Evolutionary conservation across 108 stramenopile genomes (phyloP).

Genomic region (Nitzschia palea): DNA sequence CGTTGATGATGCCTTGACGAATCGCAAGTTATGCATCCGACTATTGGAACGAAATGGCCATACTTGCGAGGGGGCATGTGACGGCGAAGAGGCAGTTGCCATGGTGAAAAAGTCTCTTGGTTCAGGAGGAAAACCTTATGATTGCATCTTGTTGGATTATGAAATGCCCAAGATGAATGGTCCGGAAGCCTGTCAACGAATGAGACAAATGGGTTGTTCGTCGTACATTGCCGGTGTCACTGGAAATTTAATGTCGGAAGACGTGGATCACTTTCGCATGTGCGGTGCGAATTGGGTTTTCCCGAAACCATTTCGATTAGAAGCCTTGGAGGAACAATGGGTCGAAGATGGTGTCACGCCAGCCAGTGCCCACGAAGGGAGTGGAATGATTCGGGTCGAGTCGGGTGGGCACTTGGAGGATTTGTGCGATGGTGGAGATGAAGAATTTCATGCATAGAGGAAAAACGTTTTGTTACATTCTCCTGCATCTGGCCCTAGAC

Average conservation of each 20-base stretch:
- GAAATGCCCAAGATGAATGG: conserved; percentile 53
- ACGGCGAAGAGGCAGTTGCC: conserved; percentile 37
- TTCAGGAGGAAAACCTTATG: neutral
- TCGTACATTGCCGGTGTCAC: conserved; percentile 43
- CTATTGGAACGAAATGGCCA: conserved; percentile 39
- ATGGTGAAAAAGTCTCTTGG: neutral
- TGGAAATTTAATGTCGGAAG: conserved; percentile 44
- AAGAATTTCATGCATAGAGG: neutral
- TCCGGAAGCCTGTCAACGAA: conserved; percentile 31
- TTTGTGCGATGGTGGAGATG: neutral
- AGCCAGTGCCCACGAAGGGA: too few relatives aligned
- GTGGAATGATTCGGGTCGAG: too few relatives aligned
- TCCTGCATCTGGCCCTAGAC: too few relatives aligned
- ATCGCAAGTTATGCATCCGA: conserved; percentile 40
- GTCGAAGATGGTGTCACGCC: conserved; percentile 14
- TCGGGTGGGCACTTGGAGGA: too few relatives aligned
- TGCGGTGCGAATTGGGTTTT: conserved; percentile 41
- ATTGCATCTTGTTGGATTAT: conserved; percentile 44
- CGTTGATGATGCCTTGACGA: conserved; percentile 38
- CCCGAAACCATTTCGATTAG: conserved; percentile 34
- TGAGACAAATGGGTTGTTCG: conserved; percentile 39
- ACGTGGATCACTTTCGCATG: conserved; percentile 30
- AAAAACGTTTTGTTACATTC: too few relatives aligned
- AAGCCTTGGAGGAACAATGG: conserved; percentile 18
- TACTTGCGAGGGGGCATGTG: conserved; percentile 27